Conservation (phyloP, 495 filamentous ascomycete species). For the Diplogelasinospora grovesii region DNA sequence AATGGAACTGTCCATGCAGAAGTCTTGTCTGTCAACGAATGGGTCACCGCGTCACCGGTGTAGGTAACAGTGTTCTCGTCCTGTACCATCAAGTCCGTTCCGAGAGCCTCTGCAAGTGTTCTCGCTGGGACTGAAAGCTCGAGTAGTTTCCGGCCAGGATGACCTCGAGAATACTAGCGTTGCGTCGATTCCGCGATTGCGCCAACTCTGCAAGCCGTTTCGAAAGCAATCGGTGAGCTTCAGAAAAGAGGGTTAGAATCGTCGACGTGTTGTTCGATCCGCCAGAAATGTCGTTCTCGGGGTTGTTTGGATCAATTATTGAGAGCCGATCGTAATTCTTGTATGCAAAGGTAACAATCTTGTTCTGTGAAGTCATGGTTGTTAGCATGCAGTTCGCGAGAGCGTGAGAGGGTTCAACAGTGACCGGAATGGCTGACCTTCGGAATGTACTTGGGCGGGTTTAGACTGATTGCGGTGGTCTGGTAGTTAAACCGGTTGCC, state of each 20-base stretch:
- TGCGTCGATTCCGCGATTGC: slow-evolving; percentile 13
- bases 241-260: slow-evolving; percentile 58
- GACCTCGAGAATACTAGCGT: slow-evolving; percentile 54
- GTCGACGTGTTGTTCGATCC: slow-evolving; percentile 58
- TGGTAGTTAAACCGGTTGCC: slow-evolving; percentile 68
- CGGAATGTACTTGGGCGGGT: slow-evolving; percentile 61
- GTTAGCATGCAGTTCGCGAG: background rate
- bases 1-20: too few relatives aligned
- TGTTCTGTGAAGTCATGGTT: slow-evolving; percentile 17
- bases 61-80: too few relatives aligned
- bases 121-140: slow-evolving; percentile 58
- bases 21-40: too few relatives aligned
- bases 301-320: slow-evolving; percentile 85
- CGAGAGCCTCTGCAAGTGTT: slow-evolving; percentile 28
- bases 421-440: slow-evolving; percentile 59
- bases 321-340: slow-evolving; percentile 51
- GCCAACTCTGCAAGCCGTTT: slow-evolving; percentile 46
- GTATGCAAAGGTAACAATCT: slow-evolving; percentile 32
- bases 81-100: too few relatives aligned
- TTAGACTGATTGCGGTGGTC: slow-evolving; percentile 62
- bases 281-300: slow-evolving; percentile 77
- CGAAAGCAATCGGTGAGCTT: slow-evolving; percentile 53
- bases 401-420: slow-evolving; percentile 11
- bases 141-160: slow-evolving; percentile 69
- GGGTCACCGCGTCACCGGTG: slow-evolving; percentile 1